These are phyloP conservation scores for Mycena amicta DNA, from an alignment of 768 basidiomycete species.

Conservation along the genomic window DNA sequence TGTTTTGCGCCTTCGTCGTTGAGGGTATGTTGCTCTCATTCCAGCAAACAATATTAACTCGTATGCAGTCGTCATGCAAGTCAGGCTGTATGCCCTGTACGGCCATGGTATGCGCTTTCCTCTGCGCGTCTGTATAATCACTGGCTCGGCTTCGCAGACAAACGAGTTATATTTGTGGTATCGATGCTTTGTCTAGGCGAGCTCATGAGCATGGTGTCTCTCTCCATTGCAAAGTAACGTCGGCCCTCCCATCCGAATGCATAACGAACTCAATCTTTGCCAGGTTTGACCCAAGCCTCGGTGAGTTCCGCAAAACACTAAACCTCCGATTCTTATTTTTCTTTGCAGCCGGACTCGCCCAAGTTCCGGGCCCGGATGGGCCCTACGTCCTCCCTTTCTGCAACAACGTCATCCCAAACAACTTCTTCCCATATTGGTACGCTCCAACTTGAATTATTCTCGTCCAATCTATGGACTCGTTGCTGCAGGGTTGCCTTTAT, in stretches of 20 bases:
- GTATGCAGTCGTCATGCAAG: constrained; percentile 25
- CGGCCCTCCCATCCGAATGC: too few species aligned
- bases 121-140: background rate
- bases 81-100: constrained; percentile 19
- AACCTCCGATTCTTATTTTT: background rate
- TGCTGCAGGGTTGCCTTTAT: constrained; percentile 22
- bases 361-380: background rate
- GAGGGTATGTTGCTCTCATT: constrained; percentile 8
- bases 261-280: too few species aligned
- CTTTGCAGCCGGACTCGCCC: constrained; percentile 12
- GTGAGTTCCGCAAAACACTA: background rate
- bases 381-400: constrained; percentile 12
- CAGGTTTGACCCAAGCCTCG: constrained; percentile 15
- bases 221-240: constrained; percentile 11
- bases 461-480: too few species aligned
- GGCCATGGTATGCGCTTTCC: constrained; percentile 7
- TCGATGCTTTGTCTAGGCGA: constrained; percentile 19
- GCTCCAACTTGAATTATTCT: too few species aligned
- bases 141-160: constrained; percentile 3
- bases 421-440: constrained; percentile 24
- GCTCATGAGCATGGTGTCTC: constrained; percentile 21
- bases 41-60: too few species aligned
- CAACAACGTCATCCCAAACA: constrained; percentile 22
- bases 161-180: constrained; percentile 16
- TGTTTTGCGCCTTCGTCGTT: constrained; percentile 22